These are phyloP conservation scores for Oemleria cerasiformis DNA, from an alignment of 306 rosid genomes.

Conservation along the genomic window DNA sequence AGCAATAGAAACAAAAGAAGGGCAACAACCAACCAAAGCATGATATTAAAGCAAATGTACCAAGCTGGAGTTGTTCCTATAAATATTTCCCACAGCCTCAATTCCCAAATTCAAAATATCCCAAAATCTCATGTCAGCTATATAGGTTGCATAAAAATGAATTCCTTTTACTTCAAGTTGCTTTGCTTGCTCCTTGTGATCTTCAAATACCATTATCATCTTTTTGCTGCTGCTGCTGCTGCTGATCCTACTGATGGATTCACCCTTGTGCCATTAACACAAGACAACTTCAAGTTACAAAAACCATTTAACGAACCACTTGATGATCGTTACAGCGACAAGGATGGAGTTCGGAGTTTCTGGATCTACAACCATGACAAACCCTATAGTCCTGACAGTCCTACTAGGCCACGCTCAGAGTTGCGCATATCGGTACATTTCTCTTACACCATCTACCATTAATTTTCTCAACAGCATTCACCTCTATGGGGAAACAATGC, in stretches of 20 bases:
- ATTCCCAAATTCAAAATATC: background rate
- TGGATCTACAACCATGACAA: constrained; percentile 23
- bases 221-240: background rate
- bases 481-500: background rate
- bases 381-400: background rate
- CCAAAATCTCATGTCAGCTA: background rate
- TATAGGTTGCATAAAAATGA: constrained; percentile 1
- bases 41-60: background rate
- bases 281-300: constrained; percentile 27
- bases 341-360: constrained; percentile 14
- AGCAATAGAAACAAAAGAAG: background rate
- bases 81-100: background rate
- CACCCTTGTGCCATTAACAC: constrained; percentile 39
- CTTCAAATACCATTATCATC: background rate
- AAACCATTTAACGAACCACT: constrained; percentile 29
- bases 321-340: constrained; percentile 12
- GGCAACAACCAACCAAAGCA: background rate
- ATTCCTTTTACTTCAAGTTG: background rate
- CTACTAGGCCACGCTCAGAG: constrained; percentile 5
- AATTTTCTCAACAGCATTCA: background rate
- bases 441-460: background rate
- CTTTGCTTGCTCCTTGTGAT: background rate
- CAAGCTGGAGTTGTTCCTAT: background rate
- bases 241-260: constrained; percentile 48
- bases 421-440: background rate